These are phyloP conservation scores for Ophiostoma tasmaniense DNA, from an alignment of 2,329 filamentous ascomycete genomes.

Conservation along the genomic window DNA sequence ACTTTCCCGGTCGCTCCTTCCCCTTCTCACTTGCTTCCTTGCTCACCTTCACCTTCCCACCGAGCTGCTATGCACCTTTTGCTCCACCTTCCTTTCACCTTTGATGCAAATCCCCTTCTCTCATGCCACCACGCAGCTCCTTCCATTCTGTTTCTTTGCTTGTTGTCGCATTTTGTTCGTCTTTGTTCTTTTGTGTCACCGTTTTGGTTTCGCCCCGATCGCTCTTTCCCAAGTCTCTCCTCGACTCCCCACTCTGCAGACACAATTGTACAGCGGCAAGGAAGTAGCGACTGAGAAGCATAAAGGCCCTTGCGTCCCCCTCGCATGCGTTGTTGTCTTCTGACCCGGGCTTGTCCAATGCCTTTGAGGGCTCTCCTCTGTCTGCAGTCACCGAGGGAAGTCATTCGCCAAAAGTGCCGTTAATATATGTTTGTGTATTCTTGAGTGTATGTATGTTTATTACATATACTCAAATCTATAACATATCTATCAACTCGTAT, in stretches of 20 bases:
- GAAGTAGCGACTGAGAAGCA: background rate
- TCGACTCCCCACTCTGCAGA: background rate
- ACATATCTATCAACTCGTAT: background rate
- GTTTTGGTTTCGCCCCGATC: too few relatives aligned
- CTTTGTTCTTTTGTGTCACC: too few relatives aligned
- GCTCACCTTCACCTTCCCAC: background rate
- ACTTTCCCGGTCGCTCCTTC: constrained; percentile 10
- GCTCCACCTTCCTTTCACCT: constrained; percentile 14
- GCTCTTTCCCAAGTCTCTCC: background rate
- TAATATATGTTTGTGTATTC: background rate
- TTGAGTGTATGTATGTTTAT: background rate
- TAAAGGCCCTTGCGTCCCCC: constrained; percentile 8
- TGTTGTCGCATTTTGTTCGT: too few relatives aligned
- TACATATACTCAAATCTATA: background rate
- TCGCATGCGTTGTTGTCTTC: constrained; percentile 11
- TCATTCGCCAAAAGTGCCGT: background rate
- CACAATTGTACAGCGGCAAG: background rate
- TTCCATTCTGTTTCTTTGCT: background rate
- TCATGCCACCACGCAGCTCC: background rate
- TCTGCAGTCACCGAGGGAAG: background rate
- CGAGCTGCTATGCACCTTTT: background rate
- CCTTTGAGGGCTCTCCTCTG: background rate
- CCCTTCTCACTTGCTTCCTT: background rate
- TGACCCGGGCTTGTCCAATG: constrained; percentile 6
- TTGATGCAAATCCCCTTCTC: constrained; percentile 14